Evolutionary conservation across 169 alveolate genomes (phyloP), one percentile per base, ranked within the genome.

Genomic region (Eimeria necatrix): DNA sequence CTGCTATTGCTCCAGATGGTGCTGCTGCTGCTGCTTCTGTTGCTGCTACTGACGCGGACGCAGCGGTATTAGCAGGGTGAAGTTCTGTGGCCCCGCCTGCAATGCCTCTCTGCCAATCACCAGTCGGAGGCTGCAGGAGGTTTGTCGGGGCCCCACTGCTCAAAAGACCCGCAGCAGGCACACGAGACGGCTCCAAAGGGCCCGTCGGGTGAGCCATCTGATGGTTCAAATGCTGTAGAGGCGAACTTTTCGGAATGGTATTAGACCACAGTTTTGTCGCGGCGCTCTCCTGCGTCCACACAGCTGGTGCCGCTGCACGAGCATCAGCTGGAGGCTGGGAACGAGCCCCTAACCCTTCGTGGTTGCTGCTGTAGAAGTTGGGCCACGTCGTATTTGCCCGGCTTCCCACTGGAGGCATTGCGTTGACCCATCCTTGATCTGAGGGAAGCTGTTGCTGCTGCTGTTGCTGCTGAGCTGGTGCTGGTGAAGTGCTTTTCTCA

Each of bases 31-130:
- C 64, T 78, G 64, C 64, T 41, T 12, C 88, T 46, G 88, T 60
- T 52, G 89, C 64, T 16, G 56, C 59, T 32, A 60, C 88, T 78
- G 64, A n/a, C 59, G 41, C 88, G 9, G 88, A 41, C 8, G 89
- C 48, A 32, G 71, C 89, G 32, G 78, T 26, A 61, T n/a, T 0
- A 61, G 73, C 73, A 61, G 73, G 9, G 5, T 6, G 41, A 61
- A 16, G 41, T 12, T 9, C 73, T 61, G 73, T 8, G 0, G 41
- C 73, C 22, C 73, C 32, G 16, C 41, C 60, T 20, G 46, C 14
- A 48, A 9, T 6, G 48, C 8, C 51, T 64, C 89, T 51, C 68
- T 10, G 68, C 22, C 22, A 18, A 18, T 10, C 68, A 10, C 68
- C 68, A 10, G 68, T 18, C 12, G 68, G 22, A 18, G 22, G 22